Percentiles rank a stretch among this genome's conserved stretches.
Evolutionary conservation across 306 rosid species (phyloP).

Genomic region (Ceratonia siliqua): DNA sequence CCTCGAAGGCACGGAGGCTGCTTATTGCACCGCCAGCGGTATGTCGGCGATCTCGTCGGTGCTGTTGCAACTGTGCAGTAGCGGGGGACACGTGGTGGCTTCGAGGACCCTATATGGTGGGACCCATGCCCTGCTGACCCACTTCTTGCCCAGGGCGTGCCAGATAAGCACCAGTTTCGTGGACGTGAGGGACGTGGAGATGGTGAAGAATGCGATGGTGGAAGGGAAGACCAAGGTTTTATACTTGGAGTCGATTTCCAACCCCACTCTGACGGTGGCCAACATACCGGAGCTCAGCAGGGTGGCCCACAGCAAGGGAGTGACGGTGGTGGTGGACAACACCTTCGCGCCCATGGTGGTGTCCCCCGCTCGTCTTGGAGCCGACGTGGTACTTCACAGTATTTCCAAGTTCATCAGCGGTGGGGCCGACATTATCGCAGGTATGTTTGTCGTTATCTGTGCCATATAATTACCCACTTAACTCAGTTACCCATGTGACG

Average conservation of each 20-base stretch:
- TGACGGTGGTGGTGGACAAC: conserved; percentile 89
- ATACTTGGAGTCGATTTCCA: conserved; percentile 71
- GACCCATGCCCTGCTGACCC: conserved; percentile 79
- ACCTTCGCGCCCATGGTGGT: conserved; percentile 90
- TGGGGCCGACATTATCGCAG: conserved; percentile 96
- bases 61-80: conserved; percentile 62
- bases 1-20: conserved; percentile 87
- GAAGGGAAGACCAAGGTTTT: conserved; percentile 73
- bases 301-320: conserved; percentile 61
- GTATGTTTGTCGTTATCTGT: conserved; percentile 44
- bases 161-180: conserved; percentile 68
- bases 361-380: conserved; percentile 83
- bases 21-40: conserved; percentile 93
- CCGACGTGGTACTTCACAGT: conserved; percentile 89
- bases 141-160: conserved; percentile 68
- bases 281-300: conserved; percentile 68
- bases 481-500: too few species aligned
- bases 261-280: conserved; percentile 77
- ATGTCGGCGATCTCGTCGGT: conserved; percentile 82
- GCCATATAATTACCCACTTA: too few species aligned
- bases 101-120: conserved; percentile 74
- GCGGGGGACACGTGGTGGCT: conserved; percentile 76
- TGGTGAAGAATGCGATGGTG: conserved; percentile 57
- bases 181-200: conserved; percentile 50
- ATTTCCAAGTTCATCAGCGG: conserved; percentile 94